phyloP scores from a whole-genome alignment of 306 rosid species.

The Pyrus communis region DNA sequence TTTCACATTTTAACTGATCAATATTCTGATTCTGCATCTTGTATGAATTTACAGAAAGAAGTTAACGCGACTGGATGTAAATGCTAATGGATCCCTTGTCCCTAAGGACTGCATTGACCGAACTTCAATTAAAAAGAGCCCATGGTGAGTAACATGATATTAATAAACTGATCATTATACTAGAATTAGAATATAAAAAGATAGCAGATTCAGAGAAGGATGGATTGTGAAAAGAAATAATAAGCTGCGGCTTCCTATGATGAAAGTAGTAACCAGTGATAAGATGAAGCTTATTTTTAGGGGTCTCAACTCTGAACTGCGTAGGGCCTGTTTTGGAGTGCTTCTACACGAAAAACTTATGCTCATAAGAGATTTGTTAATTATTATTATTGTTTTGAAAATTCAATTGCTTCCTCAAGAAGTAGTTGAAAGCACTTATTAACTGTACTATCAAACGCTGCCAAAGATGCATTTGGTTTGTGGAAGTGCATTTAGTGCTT shows the following conservation, averaged over 20 bases:
- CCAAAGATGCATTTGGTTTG: neutral
- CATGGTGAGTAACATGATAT: conserved; percentile 53
- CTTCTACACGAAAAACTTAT: neutral
- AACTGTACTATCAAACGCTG: neutral
- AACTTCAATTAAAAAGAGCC: conserved; percentile 58
- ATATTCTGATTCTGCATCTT: conserved; percentile 6
- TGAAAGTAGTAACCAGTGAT: neutral
- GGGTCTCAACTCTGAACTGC: neutral
- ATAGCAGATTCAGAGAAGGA: neutral
- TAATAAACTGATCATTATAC: neutral
- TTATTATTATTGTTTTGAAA: neutral
- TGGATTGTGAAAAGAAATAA: neutral
- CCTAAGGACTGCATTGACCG: conserved; percentile 64
- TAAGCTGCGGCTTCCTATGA: neutral
- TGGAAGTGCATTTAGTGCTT: neutral
- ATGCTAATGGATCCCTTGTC: conserved; percentile 70
- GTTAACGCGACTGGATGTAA: conserved; percentile 66
- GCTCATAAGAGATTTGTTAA: no score
- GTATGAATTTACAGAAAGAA: conserved; percentile 61
- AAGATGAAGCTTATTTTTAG: neutral
- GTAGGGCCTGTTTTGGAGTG: neutral
- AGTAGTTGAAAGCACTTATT: neutral
- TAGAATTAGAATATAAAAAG: neutral
- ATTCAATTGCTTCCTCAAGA: neutral
- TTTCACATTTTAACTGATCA: neutral